phyloP scores from a whole-genome alignment of 306 rosid genomes.

The Canavalia ensiformis region DNA sequence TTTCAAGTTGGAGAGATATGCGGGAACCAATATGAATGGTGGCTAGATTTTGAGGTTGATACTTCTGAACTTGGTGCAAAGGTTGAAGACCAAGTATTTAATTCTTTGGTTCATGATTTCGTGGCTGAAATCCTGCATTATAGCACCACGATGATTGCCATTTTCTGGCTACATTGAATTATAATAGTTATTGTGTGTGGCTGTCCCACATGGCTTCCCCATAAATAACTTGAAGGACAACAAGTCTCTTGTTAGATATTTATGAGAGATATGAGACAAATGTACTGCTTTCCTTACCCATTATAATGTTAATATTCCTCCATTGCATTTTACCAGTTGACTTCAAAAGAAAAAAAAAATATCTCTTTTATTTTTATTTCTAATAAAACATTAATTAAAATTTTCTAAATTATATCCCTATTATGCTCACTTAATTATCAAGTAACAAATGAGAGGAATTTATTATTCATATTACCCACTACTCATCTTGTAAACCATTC shows the following conservation, averaged over 20 bases:
- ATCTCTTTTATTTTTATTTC: neutral
- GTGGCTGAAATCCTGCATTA: slow-evolving; percentile 57
- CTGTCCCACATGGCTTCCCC: neutral
- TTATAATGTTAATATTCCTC: neutral
- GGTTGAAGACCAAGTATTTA: slow-evolving; percentile 61
- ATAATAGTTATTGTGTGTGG: neutral
- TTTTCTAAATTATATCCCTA: neutral
- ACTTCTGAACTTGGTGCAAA: slow-evolving; percentile 60
- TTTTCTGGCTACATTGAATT: slow-evolving; percentile 1
- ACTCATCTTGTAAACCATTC: no score
- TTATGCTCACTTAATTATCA: no score
- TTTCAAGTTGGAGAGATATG: slow-evolving; percentile 66
- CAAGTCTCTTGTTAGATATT: neutral
- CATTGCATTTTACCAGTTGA: neutral
- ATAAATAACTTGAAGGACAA: neutral
- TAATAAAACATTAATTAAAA: neutral
- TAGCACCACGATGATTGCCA: slow-evolving; percentile 22
- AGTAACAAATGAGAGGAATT: no score
- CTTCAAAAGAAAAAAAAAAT: neutral
- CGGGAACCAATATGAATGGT: slow-evolving; percentile 69
- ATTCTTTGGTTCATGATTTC: slow-evolving; percentile 71
- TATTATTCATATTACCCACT: no score
- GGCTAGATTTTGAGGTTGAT: slow-evolving; percentile 70
- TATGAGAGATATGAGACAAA: neutral
- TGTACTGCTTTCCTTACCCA: neutral